Conservation (phyloP, 2,329 filamentous ascomycete species). For the Scedosporium apiospermum region DNA sequence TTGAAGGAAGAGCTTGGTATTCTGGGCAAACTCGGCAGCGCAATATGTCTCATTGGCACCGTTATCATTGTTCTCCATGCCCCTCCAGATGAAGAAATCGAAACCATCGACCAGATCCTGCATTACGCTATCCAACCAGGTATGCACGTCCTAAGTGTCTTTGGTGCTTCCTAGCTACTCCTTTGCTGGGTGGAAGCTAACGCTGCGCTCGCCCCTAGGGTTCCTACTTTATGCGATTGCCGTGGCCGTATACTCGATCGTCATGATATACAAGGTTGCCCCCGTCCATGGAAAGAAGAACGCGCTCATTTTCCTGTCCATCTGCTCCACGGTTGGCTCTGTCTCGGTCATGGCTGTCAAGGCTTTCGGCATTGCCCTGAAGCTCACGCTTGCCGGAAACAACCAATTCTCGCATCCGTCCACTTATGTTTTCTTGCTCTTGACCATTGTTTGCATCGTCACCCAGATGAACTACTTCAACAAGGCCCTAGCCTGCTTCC, state of each 20-base stretch:
- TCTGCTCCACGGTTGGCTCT: conserved; percentile 93
- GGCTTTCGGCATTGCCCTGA: conserved; percentile 94
- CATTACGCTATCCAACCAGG: conserved; percentile 85
- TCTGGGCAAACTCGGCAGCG: conserved; percentile 87
- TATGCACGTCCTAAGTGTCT: conserved; percentile 27
- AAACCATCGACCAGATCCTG: conserved; percentile 86
- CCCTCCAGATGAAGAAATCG: conserved; percentile 83
- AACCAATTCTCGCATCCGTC: conserved; percentile 94
- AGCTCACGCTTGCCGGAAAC: conserved; percentile 83
- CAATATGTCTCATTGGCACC: conserved; percentile 89
- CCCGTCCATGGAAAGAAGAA: conserved; percentile 90
- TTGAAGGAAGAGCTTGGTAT: conserved; percentile 83
- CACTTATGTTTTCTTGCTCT: conserved; percentile 94
- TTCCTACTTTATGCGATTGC: conserved; percentile 79
- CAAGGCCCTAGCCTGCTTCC: conserved; percentile 94
- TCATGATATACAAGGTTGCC: conserved; percentile 96
- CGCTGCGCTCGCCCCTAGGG: conserved; percentile 38
- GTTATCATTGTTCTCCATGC: conserved; percentile 97
- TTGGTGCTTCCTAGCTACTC: neutral
- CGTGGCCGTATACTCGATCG: conserved; percentile 71
- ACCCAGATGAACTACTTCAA: conserved; percentile 99
- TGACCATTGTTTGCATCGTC: conserved; percentile 85
- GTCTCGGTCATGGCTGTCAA: conserved; percentile 99
- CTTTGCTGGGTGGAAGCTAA: neutral
- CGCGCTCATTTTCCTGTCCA: conserved; percentile 90